Evolutionary conservation across 2,329 filamentous ascomycete species (phyloP), one percentile per base, ranked within the genome.

Genomic region (Arthrobotrys megalospora): DNA sequence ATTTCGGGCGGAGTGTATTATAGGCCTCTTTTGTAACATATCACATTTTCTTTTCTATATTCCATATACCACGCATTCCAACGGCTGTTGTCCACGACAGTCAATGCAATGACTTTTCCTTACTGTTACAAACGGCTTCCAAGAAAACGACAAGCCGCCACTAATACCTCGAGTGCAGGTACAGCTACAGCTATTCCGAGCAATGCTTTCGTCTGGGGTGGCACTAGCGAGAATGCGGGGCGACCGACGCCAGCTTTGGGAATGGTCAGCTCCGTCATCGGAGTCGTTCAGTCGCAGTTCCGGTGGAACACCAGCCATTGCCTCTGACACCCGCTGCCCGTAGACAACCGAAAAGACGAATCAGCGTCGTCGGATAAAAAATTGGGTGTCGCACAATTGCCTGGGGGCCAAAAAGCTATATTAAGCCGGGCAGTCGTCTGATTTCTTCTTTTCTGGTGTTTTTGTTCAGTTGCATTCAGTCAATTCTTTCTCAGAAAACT

Each of bases 191-290:
- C 19, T 43, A 32, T 6, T 67, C 63, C 63, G 63, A 67, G 19
- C 47, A 41, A 24, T 52, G 14, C 38, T 32, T 47, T 19, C 34
- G 48, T 64, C 68, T 55, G 68, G 68, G 58, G 47, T 63, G 34
- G 43, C 21, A 48, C 60, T 73, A 73, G 69, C 69, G 69, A 73
- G 50, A 73, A 43, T 73, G 69, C 69, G 69, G 69, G 69, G 69
- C 60, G 60, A n/a, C 41, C 28, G 48, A 34, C 45, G 50, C 38
- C 21, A 55, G 19, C 34, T 60, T 72, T 45, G 68, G 48, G 69
- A 72, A 75, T 52, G 47, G 43, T 55, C 47, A 71, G 66, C 73
- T 77, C 73, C 73, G 73, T 71, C 66, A 71, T 71, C 73, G 73
- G 73, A 77, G 73, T 32, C 63, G 16, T 50, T 32, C 28, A 66